A percentile compares a stretch with the other conserved stretches of the same genome.
phyloP scores from a whole-genome alignment of 148 eudicot species.

The Selenicereus undatus region DNA sequence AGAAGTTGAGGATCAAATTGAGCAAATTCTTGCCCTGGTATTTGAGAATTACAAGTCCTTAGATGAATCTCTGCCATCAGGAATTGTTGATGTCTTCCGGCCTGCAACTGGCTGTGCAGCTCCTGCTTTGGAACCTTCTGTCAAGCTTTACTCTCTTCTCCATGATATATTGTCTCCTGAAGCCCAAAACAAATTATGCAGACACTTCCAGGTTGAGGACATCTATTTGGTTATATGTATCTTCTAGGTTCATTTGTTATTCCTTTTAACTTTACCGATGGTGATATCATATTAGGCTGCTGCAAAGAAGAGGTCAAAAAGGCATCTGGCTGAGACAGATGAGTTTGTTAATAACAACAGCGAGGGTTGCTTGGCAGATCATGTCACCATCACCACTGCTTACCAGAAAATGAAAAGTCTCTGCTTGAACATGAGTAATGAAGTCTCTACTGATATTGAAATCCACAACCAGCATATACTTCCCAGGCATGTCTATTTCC shows the following conservation, averaged over 20 bases:
- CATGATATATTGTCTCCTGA: constrained; percentile 91
- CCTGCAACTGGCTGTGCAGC: constrained; percentile 82
- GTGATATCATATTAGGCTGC: constrained; percentile 53
- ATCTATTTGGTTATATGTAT: background rate
- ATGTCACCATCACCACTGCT: constrained; percentile 62
- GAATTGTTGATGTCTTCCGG: constrained; percentile 64
- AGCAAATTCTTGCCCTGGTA: constrained; percentile 73
- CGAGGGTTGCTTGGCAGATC: constrained; percentile 61
- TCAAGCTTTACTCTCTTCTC: constrained; percentile 80
- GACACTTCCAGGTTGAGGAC: constrained; percentile 74
- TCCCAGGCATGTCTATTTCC: constrained; percentile 56
- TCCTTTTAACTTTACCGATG: constrained; percentile 4
- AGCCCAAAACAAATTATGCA: constrained; percentile 73
- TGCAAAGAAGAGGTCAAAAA: constrained; percentile 83
- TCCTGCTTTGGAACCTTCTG: constrained; percentile 81
- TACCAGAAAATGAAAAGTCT: constrained; percentile 85
- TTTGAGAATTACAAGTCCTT: constrained; percentile 90
- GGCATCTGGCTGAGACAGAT: constrained; percentile 85
- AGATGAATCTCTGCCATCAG: constrained; percentile 75
- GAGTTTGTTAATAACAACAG: constrained; percentile 63
- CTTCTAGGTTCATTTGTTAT: constrained; percentile 1
- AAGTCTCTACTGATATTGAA: constrained; percentile 81
- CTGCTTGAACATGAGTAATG: constrained; percentile 78
- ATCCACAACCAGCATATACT: constrained; percentile 86
- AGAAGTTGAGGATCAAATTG: constrained; percentile 87